Base-by-base conservation (phyloP, 2,329 filamentous ascomycete genomes). In the Daldinia sp. region DNA sequence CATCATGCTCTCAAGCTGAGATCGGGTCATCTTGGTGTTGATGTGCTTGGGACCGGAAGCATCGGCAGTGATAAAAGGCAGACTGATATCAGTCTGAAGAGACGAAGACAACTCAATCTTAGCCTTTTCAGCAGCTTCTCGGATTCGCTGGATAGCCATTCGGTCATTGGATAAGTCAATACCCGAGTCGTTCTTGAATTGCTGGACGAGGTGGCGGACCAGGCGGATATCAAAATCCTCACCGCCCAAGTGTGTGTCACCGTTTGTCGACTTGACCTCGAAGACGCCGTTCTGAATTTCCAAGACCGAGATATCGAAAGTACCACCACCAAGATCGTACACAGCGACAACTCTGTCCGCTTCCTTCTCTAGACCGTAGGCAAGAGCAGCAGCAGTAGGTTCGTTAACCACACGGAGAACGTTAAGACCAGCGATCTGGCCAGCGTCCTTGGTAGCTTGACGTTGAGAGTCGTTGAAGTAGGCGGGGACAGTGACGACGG, bases 401-500 rank as follows among this genome's bases (percentile, higher is more conserved):
- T 98, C 94, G 85, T 97, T 97, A 70, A 98, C 93, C 64, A 97
- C 93, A 88, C 94, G 94, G 74, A 97, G 91, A 71, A 98, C 94
- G 79, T 97, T 97, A 57, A 98, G 87, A 77, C 94, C 94, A 74
- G 94, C 87, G 75, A 98, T 98, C 80, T 96, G 92, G 82, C 94
- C 94, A 70, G 94, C 94, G 77, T 98, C 94, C 88, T 97, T 98
- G 81, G 94, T 98, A 73, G 93, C 93, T 83, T 97, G 94, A 83
- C 94, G 92, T 84, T 98, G 94, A 64, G 92, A 94, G 81, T 98
- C 94, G 82, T 98, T 98, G 88, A 98, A 98, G 87, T 98, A 98
- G 74, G 94, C 94, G 68, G 94, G 94, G 34, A 97, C 94, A 65
- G 94, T 98, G 72, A 98, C 94, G 65, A 98, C 94, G 73, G 93